Percentiles rank a stretch among this genome's conserved stretches.
Conservation (phyloP, 495 filamentous ascomycete genomes). For the Cercophora sp. region DNA sequence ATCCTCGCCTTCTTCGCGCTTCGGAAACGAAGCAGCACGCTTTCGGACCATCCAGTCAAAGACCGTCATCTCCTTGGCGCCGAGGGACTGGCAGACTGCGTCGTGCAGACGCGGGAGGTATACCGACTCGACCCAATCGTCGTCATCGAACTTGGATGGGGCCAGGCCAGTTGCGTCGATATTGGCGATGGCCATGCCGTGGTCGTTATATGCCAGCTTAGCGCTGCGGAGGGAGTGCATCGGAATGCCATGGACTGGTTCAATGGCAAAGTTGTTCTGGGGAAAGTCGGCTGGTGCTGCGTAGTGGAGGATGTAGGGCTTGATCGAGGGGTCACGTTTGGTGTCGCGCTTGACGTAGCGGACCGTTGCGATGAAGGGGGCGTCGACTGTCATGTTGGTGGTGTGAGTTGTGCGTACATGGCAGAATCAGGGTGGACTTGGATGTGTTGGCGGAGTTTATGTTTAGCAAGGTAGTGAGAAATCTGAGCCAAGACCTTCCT, state of each 20-base stretch:
- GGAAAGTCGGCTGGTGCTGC: not conserved
- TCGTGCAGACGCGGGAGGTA: not conserved
- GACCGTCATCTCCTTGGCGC: not conserved
- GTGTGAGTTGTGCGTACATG: too few species aligned
- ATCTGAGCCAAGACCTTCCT: too few species aligned
- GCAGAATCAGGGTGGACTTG: too few species aligned
- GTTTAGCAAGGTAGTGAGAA: too few species aligned
- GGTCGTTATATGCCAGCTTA: not conserved
- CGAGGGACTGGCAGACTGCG: not conserved
- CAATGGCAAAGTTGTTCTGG: constrained; percentile 1
- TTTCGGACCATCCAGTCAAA: constrained; percentile 4
- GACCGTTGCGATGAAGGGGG: not conserved
- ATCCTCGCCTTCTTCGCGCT: not conserved
- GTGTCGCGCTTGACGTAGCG: not conserved
- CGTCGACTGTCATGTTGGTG: too few species aligned
- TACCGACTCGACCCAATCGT: not conserved
- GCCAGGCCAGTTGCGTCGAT: not conserved
- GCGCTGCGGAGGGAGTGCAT: not conserved
- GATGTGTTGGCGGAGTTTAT: too few species aligned
- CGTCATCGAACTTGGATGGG: not conserved
- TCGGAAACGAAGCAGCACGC: not conserved
- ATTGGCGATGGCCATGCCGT: not conserved
- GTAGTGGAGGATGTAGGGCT: constrained; percentile 4
- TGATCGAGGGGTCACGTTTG: not conserved
- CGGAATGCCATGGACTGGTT: not conserved